Evolutionary conservation across 345 rosid species (phyloP).

Genomic region (Diplotaxis tenuifolia): DNA sequence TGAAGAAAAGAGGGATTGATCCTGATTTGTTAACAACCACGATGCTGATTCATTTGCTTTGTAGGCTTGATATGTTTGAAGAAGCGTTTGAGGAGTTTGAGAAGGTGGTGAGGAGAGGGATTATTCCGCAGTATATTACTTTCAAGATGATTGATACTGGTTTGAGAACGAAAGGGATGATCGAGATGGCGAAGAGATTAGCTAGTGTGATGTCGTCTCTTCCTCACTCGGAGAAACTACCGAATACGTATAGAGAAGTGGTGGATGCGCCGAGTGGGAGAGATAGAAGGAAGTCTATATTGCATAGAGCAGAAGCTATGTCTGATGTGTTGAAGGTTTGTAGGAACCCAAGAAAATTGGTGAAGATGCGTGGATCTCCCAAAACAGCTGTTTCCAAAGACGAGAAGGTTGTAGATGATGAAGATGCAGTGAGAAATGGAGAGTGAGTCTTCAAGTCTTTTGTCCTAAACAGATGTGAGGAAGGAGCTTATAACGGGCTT

Average conservation of each 20-base stretch:
- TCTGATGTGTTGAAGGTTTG: slow-evolving; percentile 63
- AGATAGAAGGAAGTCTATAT: slow-evolving; percentile 52
- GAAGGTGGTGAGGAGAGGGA: slow-evolving; percentile 64
- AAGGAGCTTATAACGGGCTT: slow-evolving; percentile 1
- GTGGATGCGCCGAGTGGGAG: slow-evolving; percentile 32
- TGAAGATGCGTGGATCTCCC: slow-evolving; percentile 47
- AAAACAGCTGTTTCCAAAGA: slow-evolving; percentile 30
- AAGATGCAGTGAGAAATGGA: slow-evolving; percentile 21
- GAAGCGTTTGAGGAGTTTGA: slow-evolving; percentile 72
- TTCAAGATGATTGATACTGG: slow-evolving; percentile 62
- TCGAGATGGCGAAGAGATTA: slow-evolving; percentile 52
- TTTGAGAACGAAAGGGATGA: slow-evolving; percentile 57
- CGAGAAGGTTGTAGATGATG: slow-evolving; percentile 4
- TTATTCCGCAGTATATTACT: slow-evolving; percentile 71
- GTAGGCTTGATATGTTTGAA: slow-evolving; percentile 58
- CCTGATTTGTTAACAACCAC: slow-evolving; percentile 64
- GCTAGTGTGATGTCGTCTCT: slow-evolving; percentile 58
- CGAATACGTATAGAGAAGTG: slow-evolving; percentile 42
- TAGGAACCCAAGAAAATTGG: slow-evolving; percentile 59
- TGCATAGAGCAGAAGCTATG: slow-evolving; percentile 80
- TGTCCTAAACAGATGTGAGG: background rate
- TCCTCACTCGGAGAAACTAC: slow-evolving; percentile 61
- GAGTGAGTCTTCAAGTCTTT: background rate
- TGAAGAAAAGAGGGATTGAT: slow-evolving; percentile 65
- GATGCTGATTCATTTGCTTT: slow-evolving; percentile 66